These are phyloP conservation scores for Xerocomus cyaneibrunnescens DNA, from an alignment of 1,284 basidiomycete species.

Conservation along the genomic window DNA sequence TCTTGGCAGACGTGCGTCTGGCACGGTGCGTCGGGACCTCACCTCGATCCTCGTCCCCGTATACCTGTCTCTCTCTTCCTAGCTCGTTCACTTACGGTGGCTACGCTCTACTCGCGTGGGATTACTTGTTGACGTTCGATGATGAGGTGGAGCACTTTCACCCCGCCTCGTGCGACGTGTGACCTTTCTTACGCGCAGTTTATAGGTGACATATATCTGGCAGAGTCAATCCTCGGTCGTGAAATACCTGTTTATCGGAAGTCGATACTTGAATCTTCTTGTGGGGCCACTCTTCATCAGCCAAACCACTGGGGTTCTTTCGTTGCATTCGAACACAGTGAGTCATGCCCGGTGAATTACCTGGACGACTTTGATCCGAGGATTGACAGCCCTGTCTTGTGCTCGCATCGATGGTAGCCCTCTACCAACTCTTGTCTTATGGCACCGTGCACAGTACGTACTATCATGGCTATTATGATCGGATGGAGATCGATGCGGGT, in stretches of 20 bases:
- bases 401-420: not conserved
- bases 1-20: not conserved
- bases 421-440: conserved; percentile 1
- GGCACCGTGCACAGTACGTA: conserved; percentile 4
- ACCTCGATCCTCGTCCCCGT: not conserved
- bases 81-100: not conserved
- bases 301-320: not conserved
- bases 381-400: conserved; percentile 1
- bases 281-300: not conserved
- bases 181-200: not conserved
- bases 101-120: conserved; percentile 4
- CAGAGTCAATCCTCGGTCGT: not conserved
- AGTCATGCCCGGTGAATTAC: not conserved
- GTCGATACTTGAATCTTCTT: conserved; percentile 3
- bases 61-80: not conserved
- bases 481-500: not conserved
- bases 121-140: conserved; percentile 9
- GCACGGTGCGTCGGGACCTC: not conserved
- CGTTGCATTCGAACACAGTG: not conserved
- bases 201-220: conserved; percentile 1
- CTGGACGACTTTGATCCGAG: not conserved
- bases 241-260: not conserved
- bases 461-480: no score
- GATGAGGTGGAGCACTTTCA: conserved; percentile 1
- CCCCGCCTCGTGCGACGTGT: not conserved